These are phyloP conservation scores for Senna siamea DNA, from an alignment of 306 rosid species.

Conservation along the genomic window DNA sequence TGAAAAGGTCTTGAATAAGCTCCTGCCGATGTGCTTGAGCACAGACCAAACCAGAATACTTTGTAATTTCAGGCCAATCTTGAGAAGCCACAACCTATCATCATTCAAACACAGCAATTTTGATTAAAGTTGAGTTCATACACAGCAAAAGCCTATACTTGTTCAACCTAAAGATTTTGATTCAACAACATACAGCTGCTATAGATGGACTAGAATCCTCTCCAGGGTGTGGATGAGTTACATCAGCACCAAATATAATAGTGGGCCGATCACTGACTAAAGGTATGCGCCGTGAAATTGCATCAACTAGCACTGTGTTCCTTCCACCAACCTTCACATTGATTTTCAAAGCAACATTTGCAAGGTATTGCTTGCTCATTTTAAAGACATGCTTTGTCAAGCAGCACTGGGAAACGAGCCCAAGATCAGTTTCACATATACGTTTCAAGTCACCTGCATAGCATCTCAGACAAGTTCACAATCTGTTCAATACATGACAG, in stretches of 20 bases:
- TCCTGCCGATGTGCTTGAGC: slow-evolving; percentile 98
- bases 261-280: slow-evolving; percentile 92
- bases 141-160: not conserved
- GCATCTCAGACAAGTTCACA: not conserved
- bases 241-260: slow-evolving; percentile 98
- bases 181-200: slow-evolving; percentile 74
- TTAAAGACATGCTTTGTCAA: slow-evolving; percentile 80
- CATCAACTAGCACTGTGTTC: slow-evolving; percentile 96
- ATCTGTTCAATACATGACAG: not conserved
- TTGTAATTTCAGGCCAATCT: slow-evolving; percentile 98
- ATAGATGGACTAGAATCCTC: slow-evolving; percentile 98
- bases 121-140: not conserved
- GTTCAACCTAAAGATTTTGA: not conserved
- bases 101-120: not conserved
- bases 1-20: slow-evolving; percentile 88
- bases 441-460: slow-evolving; percentile 87
- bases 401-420: slow-evolving; percentile 94
- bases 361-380: slow-evolving; percentile 92
- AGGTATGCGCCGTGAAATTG: slow-evolving; percentile 85
- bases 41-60: slow-evolving; percentile 94
- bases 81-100: slow-evolving; percentile 97
- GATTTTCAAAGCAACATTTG: slow-evolving; percentile 89
- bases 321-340: slow-evolving; percentile 98
- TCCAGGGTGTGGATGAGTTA: slow-evolving; percentile 99
- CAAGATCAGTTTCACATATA: slow-evolving; percentile 95